Evolutionary conservation across 805 yeast species (phyloP).

Genomic region (Monosporozyma aerobia): DNA sequence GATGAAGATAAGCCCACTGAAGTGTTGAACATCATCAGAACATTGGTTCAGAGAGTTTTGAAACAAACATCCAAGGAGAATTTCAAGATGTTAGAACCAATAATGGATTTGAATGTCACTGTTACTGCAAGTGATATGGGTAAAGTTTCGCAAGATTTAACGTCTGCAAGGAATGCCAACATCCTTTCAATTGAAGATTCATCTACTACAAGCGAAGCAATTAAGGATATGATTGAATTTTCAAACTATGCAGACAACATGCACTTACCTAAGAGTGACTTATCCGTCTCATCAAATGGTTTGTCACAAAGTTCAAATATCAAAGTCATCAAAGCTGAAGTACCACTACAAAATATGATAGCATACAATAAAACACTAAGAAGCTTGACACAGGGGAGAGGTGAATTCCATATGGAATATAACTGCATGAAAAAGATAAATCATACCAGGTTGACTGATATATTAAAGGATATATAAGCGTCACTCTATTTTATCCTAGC

Average conservation of each 20-base stretch:
- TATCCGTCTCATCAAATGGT: not conserved
- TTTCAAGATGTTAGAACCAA: slow-evolving; percentile 71
- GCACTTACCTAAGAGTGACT: slow-evolving; percentile 43
- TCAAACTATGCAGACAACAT: slow-evolving; percentile 48
- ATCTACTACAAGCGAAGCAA: slow-evolving; percentile 23
- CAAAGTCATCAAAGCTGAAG: slow-evolving; percentile 63
- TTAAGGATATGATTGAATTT: slow-evolving; percentile 25
- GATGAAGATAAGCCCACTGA: slow-evolving; percentile 36
- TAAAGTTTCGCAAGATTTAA: slow-evolving; percentile 72
- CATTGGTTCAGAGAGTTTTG: slow-evolving; percentile 36
- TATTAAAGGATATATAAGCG: not conserved
- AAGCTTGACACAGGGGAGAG: slow-evolving; percentile 84
- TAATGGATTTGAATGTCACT: slow-evolving; percentile 66
- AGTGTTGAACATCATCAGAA: slow-evolving; percentile 39
- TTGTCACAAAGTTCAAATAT: slow-evolving; percentile 6
- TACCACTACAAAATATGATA: slow-evolving; percentile 83
- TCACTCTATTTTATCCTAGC: not conserved
- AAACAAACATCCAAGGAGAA: slow-evolving; percentile 12
- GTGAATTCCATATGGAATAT: slow-evolving; percentile 70
- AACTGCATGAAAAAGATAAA: slow-evolving; percentile 42
- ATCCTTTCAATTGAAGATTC: slow-evolving; percentile 66
- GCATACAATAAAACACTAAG: slow-evolving; percentile 75
- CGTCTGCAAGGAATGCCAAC: slow-evolving; percentile 66
- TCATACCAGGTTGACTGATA: not conserved
- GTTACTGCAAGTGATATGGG: slow-evolving; percentile 71